A percentile compares a stretch with the other conserved stretches of the same genome.
Evolutionary conservation across 2,329 filamentous ascomycete genomes (phyloP).

Genomic region (Ascochyta clinopodiicola): DNA sequence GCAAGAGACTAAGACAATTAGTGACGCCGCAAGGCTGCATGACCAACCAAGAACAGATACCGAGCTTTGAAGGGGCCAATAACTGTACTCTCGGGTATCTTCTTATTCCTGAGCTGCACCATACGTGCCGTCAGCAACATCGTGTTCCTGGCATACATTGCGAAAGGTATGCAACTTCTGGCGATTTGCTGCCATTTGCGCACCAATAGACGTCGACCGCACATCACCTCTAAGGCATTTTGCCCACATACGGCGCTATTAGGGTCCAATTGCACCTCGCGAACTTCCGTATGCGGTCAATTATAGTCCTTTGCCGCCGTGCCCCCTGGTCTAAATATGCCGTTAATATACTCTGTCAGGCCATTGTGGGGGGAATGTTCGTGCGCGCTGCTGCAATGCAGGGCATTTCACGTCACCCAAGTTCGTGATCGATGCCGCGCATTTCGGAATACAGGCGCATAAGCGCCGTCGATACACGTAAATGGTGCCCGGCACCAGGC

Average conservation of each 20-base stretch:
- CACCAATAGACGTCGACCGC: conserved; percentile 7
- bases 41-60: conserved; percentile 24
- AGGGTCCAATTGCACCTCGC: conserved; percentile 19
- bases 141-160: conserved; percentile 13
- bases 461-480: conserved; percentile 20
- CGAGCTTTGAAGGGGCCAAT: conserved; percentile 15
- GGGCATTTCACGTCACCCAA: conserved; percentile 36
- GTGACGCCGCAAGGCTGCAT: conserved; percentile 35
- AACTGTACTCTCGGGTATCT: conserved; percentile 20
- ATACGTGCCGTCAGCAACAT: conserved; percentile 14
- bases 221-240: neutral
- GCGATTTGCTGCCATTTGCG: conserved; percentile 11
- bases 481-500: conserved; percentile 1
- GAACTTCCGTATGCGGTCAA: conserved; percentile 19
- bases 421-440: conserved; percentile 33
- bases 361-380: conserved; percentile 22
- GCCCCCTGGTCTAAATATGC: conserved; percentile 21
- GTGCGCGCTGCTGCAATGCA: conserved; percentile 36
- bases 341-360: conserved; percentile 30
- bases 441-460: conserved; percentile 20
- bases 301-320: conserved; percentile 37
- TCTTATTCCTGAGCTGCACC: conserved; percentile 20
- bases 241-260: conserved; percentile 28
- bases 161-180: neutral
- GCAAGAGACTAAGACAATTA: conserved; percentile 22